Conservation (phyloP, 73 alveolate genomes). For the Breviolum minutum region DNA sequence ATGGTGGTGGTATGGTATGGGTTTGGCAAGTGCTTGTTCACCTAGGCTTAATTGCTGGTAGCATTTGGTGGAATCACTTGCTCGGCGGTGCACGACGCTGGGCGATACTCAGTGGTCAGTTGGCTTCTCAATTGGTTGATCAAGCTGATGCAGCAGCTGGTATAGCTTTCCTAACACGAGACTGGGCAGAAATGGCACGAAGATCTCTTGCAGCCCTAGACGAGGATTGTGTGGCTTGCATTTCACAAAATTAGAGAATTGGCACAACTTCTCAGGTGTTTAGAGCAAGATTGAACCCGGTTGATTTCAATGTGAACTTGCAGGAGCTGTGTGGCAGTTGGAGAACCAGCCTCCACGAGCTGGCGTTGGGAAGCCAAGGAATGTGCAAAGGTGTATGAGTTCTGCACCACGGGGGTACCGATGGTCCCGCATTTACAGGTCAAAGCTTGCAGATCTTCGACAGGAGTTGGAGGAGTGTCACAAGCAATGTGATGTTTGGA, state of each 20-base stretch:
- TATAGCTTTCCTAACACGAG: slow-evolving; percentile 76
- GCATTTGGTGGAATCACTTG: slow-evolving; percentile 91
- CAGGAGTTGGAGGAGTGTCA: slow-evolving; percentile 69
- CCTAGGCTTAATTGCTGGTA: slow-evolving; percentile 43
- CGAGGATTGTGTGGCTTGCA: slow-evolving; percentile 2
- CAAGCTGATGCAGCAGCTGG: slow-evolving; percentile 94
- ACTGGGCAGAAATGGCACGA: slow-evolving; percentile 95
- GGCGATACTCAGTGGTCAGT: slow-evolving; percentile 75
- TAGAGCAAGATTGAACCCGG: too few species aligned
- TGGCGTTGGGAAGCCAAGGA: slow-evolving; percentile 49
- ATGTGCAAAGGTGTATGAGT: not conserved
- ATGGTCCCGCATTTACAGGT: not conserved
- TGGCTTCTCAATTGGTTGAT: slow-evolving; percentile 83
- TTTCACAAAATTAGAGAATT: too few species aligned
- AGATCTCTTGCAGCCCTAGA: slow-evolving; percentile 87
- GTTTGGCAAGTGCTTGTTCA: not conserved
- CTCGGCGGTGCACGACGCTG: slow-evolving; percentile 92
- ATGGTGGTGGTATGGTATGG: too few species aligned
- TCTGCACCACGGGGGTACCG: not conserved
- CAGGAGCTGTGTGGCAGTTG: slow-evolving; percentile 93
- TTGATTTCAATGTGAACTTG: not conserved
- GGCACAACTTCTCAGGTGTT: too few species aligned
- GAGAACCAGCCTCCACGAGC: slow-evolving; percentile 91
- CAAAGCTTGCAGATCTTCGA: slow-evolving; percentile 83
- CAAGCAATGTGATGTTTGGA: not conserved